Evolutionary conservation across 768 basidiomycete genomes (phyloP).

Genomic region (Pisolithus tinctorius): DNA sequence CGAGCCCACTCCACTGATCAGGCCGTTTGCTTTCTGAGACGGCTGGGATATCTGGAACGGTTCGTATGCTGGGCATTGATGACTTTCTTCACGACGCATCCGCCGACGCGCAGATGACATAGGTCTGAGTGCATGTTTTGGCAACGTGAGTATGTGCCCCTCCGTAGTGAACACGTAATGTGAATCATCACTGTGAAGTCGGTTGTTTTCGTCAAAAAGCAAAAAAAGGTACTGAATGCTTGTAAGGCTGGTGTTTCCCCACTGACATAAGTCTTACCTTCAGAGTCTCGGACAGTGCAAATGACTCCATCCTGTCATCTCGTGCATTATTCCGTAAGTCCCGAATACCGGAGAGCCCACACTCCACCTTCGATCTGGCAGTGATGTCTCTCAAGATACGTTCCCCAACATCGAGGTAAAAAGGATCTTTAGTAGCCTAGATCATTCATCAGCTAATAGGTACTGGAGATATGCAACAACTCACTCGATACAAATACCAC

Average conservation of each 20-base stretch:
- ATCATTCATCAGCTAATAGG: slow-evolving; percentile 3
- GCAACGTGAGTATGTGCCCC: slow-evolving; percentile 79
- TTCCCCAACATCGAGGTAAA: slow-evolving; percentile 89
- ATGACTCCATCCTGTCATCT: slow-evolving; percentile 97
- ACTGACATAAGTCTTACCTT: slow-evolving; percentile 46
- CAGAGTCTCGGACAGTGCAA: slow-evolving; percentile 87
- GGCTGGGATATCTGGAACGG: slow-evolving; percentile 32
- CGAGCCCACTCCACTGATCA: slow-evolving; percentile 63
- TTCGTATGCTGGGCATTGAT: slow-evolving; percentile 70
- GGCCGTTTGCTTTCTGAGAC: slow-evolving; percentile 32
- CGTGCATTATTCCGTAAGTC: slow-evolving; percentile 72
- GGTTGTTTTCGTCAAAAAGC: slow-evolving; percentile 83
- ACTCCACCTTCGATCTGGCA: slow-evolving; percentile 70
- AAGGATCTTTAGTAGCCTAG: slow-evolving; percentile 87
- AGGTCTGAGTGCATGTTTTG: slow-evolving; percentile 44
- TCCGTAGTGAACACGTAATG: slow-evolving; percentile 94
- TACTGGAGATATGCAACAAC: slow-evolving; percentile 13
- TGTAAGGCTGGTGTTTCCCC: not conserved
- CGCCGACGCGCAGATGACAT: slow-evolving; percentile 53
- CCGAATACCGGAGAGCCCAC: slow-evolving; percentile 78
- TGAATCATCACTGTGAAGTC: slow-evolving; percentile 66
- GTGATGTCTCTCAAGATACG: slow-evolving; percentile 72
- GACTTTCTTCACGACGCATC: slow-evolving; percentile 54
- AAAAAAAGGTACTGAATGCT: slow-evolving; percentile 77
- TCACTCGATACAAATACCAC: slow-evolving; percentile 87